Evolutionary conservation across 495 filamentous ascomycete genomes (phyloP), one percentile per base, ranked within the genome.

Genomic region (Talaromyces wortmannii): DNA sequence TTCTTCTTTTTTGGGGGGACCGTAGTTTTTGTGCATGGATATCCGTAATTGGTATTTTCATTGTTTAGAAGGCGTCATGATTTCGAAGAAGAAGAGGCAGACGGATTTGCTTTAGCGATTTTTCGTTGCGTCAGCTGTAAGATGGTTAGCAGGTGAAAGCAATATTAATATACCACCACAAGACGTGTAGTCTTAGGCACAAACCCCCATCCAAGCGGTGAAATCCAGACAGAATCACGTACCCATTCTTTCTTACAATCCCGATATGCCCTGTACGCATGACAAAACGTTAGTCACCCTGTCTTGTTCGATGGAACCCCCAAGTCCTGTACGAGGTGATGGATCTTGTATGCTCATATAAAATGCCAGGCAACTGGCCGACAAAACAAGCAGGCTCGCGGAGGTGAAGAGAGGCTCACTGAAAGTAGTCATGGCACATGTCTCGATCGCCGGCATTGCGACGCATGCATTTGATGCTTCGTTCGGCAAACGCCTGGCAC

Each of bases 241-340:
- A 92, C 90, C 91, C 91, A 96, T 74, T 86, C 77, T 74, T 92
- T 91, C 69, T 96, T 96, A 71, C 91, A 96, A 59, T 95, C 91
- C 58, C 91, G 83, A 70, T 96, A 96, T 53, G 91, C 91, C 69
- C 91, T 96, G 59, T 55, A 40, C 13, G 5, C 8, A 40, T 40
- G 13, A 40, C 36, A 2, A 40, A 36, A 23, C 4, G 4, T 23
- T 23, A 23, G 23, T 4, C 4, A 23, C 1, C 23, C 23, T 23
- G 2, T 23, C 23, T 23, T 23, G 23, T 23, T 23, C 2, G 23
- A 23, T 23, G 23, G 23, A 4, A 23, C 23, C 2, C 23, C 1
- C 23, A 23, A 23, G 23, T 23, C 23, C 23, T 1, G 23, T 1
- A 23, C 4, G 23, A 23, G 23, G 4, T 4, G 23, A 23, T 4